Evolutionary conservation across 371 early-diverging fungal species (phyloP).

Genomic region (Funneliformis caledonium): DNA sequence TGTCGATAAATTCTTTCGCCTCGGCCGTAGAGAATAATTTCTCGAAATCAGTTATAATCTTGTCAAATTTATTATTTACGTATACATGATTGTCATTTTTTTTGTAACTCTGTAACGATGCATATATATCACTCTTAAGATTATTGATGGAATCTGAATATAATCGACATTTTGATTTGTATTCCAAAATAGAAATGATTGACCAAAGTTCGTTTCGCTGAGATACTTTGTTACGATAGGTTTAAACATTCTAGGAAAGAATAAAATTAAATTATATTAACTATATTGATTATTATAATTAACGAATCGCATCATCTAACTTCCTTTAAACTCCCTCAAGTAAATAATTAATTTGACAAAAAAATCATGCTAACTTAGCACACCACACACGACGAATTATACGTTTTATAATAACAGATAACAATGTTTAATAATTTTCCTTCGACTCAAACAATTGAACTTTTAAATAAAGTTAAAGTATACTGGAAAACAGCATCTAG

Average conservation of each 20-base stretch:
- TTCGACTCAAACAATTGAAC: too few relatives aligned
- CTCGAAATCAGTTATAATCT: slow-evolving; percentile 30
- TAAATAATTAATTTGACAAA: too few relatives aligned
- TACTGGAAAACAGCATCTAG: slow-evolving; percentile 37
- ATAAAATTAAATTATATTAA: background rate
- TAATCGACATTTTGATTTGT: slow-evolving; percentile 38
- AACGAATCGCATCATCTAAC: too few relatives aligned
- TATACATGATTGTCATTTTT: slow-evolving; percentile 29
- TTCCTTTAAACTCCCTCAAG: too few relatives aligned
- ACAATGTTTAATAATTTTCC: too few relatives aligned
- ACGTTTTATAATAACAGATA: too few relatives aligned
- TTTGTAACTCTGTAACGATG: slow-evolving; percentile 7
- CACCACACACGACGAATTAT: too few relatives aligned
- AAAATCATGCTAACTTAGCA: too few relatives aligned
- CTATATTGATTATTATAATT: too few relatives aligned
- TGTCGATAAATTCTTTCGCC: slow-evolving; percentile 30
- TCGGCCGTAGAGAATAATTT: slow-evolving; percentile 31
- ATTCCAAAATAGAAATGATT: slow-evolving; percentile 40
- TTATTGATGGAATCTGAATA: slow-evolving; percentile 26
- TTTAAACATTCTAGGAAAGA: slow-evolving; percentile 33
- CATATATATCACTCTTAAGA: slow-evolving; percentile 33
- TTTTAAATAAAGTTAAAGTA: slow-evolving; percentile 3
- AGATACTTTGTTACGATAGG: slow-evolving; percentile 36
- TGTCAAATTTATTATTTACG: slow-evolving; percentile 18
- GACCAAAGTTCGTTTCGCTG: slow-evolving; percentile 33